Evolutionary conservation across 2,329 filamentous ascomycete genomes (phyloP).

Genomic region (Neofusicoccum laricinum): DNA sequence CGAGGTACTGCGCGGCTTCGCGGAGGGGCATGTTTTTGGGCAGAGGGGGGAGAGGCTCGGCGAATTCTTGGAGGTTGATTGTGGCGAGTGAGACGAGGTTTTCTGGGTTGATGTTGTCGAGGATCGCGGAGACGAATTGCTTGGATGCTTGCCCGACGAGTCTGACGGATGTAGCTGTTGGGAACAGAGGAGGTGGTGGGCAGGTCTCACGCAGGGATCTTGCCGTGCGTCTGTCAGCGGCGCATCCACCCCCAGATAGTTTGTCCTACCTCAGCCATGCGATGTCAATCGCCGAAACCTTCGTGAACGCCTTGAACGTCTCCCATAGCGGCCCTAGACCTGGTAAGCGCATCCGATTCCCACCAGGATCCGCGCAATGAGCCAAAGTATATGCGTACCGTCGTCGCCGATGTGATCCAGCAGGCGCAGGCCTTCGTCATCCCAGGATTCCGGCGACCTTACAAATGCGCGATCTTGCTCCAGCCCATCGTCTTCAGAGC

Average conservation of each 20-base stretch:
- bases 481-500: not conserved
- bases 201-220: not conserved
- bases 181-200: not conserved
- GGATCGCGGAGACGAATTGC: not conserved
- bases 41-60: not conserved
- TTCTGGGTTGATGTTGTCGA: not conserved
- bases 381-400: no score
- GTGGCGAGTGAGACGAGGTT: not conserved
- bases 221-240: not conserved
- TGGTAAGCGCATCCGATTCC: no score
- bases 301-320: not conserved
- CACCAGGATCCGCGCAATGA: no score
- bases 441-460: not conserved
- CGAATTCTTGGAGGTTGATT: constrained; percentile 3
- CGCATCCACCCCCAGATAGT: not conserved
- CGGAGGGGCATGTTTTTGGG: not conserved
- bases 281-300: not conserved
- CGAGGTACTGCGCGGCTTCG: not conserved
- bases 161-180: not conserved
- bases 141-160: not conserved
- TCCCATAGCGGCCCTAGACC: not conserved
- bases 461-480: not conserved
- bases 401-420: not conserved
- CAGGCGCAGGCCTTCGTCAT: not conserved
- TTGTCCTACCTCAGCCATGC: not conserved